Evolutionary conservation across 2,329 filamentous ascomycete species (phyloP).

Genomic region (Colletotrichum sp.): DNA sequence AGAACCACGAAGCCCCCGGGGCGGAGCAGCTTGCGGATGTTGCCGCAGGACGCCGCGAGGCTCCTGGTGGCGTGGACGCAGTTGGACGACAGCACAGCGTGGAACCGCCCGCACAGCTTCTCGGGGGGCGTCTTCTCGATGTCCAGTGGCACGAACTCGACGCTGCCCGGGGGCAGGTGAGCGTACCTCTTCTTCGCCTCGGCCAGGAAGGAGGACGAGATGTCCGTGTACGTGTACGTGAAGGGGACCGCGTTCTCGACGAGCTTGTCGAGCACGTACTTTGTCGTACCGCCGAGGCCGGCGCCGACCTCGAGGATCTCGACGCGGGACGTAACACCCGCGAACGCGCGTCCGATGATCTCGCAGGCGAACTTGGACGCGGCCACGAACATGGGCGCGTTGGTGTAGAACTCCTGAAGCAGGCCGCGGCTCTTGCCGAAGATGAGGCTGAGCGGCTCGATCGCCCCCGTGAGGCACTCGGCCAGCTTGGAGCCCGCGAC

Average conservation of each 20-base stretch:
- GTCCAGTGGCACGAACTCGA: too few species aligned
- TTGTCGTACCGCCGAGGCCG: not conserved
- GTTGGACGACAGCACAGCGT: too few species aligned
- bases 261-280: not conserved
- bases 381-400: not conserved
- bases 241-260: not conserved
- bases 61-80: too few species aligned
- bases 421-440: not conserved
- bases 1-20: too few species aligned
- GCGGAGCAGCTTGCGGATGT: too few species aligned
- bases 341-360: not conserved
- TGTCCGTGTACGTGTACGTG: too few species aligned
- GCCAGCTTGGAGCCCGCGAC: not conserved
- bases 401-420: not conserved
- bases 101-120: too few species aligned
- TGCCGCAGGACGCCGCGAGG: too few species aligned
- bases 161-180: too few species aligned
- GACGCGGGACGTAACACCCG: not conserved
- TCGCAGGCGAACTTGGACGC: not conserved
- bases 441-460: not conserved
- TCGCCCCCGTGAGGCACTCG: not conserved
- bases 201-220: too few species aligned
- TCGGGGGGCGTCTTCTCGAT: too few species aligned
- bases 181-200: too few species aligned
- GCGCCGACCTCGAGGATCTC: slow-evolving; percentile 56